Conservation (phyloP, 345 rosid genomes). For the Sisymbrium irio region DNA sequence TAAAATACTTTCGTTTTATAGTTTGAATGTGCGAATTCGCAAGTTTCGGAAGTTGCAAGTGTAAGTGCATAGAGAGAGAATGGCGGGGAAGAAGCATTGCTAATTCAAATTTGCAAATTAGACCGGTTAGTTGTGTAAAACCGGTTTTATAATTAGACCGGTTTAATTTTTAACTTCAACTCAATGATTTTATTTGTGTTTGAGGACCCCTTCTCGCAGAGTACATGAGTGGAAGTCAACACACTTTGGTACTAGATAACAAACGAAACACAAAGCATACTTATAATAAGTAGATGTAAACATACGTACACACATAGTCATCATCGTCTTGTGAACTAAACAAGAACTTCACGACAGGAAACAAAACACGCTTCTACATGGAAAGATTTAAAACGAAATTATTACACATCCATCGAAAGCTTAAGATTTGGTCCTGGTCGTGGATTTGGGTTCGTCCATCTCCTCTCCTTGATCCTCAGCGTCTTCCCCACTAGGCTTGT, state of each 20-base stretch:
- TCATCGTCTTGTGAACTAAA: neutral
- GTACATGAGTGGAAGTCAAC: neutral
- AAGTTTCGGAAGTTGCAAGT: too few relatives aligned
- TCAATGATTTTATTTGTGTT: too few relatives aligned
- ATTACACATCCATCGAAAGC: neutral
- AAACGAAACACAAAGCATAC: neutral
- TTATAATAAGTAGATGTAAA: neutral
- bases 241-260: neutral
- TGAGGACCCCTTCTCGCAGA: too few relatives aligned
- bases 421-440: slow-evolving; percentile 22
- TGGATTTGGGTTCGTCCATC: slow-evolving; percentile 46
- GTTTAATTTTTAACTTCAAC: too few relatives aligned
- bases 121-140: too few relatives aligned
- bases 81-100: too few relatives aligned
- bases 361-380: slow-evolving; percentile 1
- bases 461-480: slow-evolving; percentile 34
- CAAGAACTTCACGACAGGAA: neutral
- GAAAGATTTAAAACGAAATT: neutral
- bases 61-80: too few relatives aligned
- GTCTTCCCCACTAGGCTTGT: slow-evolving; percentile 36
- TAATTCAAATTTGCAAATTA: too few relatives aligned
- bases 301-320: neutral
- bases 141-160: too few relatives aligned
- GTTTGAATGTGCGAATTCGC: too few relatives aligned
- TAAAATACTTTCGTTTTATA: neutral